Base-by-base conservation (phyloP, 192 early-diverging fungal species). In the Spinellus fusiger region DNA sequence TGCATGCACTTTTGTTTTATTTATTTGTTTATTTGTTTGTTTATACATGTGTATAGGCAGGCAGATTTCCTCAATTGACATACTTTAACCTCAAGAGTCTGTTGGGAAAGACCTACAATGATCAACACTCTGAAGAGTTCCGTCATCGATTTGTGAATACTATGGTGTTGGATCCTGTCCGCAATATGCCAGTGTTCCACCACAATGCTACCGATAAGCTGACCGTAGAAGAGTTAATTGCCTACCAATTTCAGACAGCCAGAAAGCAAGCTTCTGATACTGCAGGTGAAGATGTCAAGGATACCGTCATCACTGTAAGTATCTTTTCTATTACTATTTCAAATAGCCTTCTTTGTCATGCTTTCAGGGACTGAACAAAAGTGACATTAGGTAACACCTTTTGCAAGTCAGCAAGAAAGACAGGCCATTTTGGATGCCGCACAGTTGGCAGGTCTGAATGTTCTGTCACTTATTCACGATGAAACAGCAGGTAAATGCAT, bases 341-440 rank as follows among this genome's bases (percentile, higher is more conserved):
- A 46, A 26, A 49, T 56, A 33, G 18, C 18, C 48, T 64, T 47
- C 9, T 65, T n/a, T 7, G 2, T 13, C 26, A 40, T n/a, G n/a
- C n/a, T n/a, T n/a, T n/a, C n/a, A n/a, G n/a, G n/a, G n/a, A n/a
- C n/a, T n/a, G n/a, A n/a, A n/a, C n/a, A n/a, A n/a, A n/a, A n/a
- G n/a, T n/a, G n/a, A n/a, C n/a, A 18, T 31, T 54, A 89, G 87
- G 82, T 99, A 5, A 95, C 97, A 26, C 86, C 93, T 27, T 93
- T 90, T 70, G 93, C 90, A 64, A 88, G 75, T 61, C 93, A 95
- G 64, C 82, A 80, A 60, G 93, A 99, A 78, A 89, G 97, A 20
- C 89, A 88, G 66, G 89, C 94, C 10, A 76, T 98, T 66, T 75
- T 97, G 5, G 97, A 98, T 66, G 90, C 97, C 32, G 95, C 97